Base-by-base conservation (phyloP, 805 yeast genomes). In the Pichia membranifaciens region DNA sequence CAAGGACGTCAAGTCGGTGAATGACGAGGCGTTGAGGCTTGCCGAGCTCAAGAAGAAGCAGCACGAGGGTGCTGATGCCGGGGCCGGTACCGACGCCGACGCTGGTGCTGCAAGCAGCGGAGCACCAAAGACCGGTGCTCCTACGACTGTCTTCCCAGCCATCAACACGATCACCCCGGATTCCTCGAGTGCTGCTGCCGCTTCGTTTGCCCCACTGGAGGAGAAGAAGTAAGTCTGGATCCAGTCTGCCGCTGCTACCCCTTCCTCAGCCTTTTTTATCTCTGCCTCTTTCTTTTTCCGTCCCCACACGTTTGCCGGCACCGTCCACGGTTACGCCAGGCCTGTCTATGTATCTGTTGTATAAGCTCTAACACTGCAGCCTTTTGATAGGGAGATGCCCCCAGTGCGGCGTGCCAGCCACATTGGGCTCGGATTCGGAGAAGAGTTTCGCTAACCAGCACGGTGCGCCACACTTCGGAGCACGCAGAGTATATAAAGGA, bases 11-110 rank as follows among this genome's bases (percentile, higher is more conserved):
- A 66, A 68, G 45, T 81, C 79, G 47, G 85, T 85, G 42, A 90
- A 86, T 62, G 74, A 71, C 46, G 91, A 85, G 66, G 95, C 95
- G 20, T 72, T 72, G 54, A 72, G 91, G 57, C 71, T 85, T 59
- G 84, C 84, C 18, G 82, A 76, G 33, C 58, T 82, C 58, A 78
- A 82, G 64, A 72, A 71, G 57, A 16, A 39, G 34, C 45, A 44
- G 18, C 44, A 23, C 4, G 49, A 48, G 17, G 42, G 42, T 17
- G 28, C 3, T 23, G 10, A 13, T 25, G 29, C 29, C 29, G 29
- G 10, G 29, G 8, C 29, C 8, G 23, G 23, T 31, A 23, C 16
- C 17, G 20, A 15, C 36, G 16, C 6, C 36, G 36, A 33, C 21
- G 38, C 36, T 12, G 17, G n/a, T 13, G 38, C 29, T n/a, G 16